Conservation (phyloP, 306 rosid genomes). For the Ammopiptanthus mongolicus region DNA sequence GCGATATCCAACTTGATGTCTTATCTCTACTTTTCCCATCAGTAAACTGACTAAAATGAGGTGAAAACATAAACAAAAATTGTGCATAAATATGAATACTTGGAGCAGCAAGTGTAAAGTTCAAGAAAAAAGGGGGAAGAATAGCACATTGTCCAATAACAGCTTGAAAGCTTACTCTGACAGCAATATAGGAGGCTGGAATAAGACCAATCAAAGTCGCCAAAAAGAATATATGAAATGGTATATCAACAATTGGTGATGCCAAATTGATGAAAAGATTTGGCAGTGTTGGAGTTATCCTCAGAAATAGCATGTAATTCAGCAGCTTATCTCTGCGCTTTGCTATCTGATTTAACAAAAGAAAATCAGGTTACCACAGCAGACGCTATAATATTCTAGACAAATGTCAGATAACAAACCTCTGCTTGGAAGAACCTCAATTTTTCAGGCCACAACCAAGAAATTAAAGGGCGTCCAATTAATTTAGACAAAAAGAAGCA, state of each 20-base stretch:
- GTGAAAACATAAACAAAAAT: background rate
- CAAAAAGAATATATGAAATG: constrained; percentile 83
- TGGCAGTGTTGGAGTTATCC: constrained; percentile 95
- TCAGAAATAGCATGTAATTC: constrained; percentile 93
- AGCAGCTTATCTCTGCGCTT: constrained; percentile 89
- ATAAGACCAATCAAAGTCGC: constrained; percentile 87
- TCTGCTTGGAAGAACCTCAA: constrained; percentile 84
- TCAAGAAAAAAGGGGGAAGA: background rate
- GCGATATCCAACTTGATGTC: too few relatives aligned
- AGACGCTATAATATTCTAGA: background rate
- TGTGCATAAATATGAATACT: background rate
- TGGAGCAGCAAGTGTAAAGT: background rate
- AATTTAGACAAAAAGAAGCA: constrained; percentile 89
- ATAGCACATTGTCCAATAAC: background rate
- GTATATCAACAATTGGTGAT: constrained; percentile 92
- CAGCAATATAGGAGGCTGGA: constrained; percentile 89
- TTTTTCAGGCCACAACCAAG: constrained; percentile 93
- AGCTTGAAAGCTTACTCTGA: constrained; percentile 56
- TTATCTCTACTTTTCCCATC: too few relatives aligned
- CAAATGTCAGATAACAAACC: constrained; percentile 37
- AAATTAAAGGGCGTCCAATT: constrained; percentile 81
- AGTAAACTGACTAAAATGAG: background rate
- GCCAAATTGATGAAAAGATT: constrained; percentile 98
- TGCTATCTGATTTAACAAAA: constrained; percentile 53
- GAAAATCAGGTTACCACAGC: constrained; percentile 1